These are phyloP conservation scores for Fusarium caatingaense DNA, from an alignment of 2,329 filamentous ascomycete genomes.

Conservation along the genomic window DNA sequence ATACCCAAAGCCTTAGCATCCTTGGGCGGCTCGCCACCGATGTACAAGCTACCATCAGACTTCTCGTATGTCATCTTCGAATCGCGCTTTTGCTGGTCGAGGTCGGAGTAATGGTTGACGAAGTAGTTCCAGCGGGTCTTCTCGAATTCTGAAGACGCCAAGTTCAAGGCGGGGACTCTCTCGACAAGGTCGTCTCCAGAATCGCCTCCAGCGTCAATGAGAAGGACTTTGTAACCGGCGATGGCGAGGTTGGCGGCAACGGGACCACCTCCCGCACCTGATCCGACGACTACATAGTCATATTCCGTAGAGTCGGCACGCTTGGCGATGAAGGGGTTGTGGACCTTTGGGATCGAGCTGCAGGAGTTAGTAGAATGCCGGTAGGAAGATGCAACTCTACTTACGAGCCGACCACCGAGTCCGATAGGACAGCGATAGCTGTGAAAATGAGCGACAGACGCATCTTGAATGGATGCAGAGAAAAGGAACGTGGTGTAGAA, in stretches of 20 bases:
- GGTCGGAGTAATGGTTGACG: slow-evolving; percentile 68
- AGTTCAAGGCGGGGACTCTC: slow-evolving; percentile 45
- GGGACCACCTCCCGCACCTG: slow-evolving; percentile 66
- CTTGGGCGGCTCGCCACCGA: slow-evolving; percentile 50
- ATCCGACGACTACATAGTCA: slow-evolving; percentile 71
- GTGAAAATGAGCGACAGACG: neutral
- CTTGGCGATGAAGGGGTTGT: slow-evolving; percentile 26
- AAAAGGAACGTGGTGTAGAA: neutral
- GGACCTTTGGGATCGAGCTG: neutral
- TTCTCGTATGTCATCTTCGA: slow-evolving; percentile 60
- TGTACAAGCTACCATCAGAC: slow-evolving; percentile 51
- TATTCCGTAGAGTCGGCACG: slow-evolving; percentile 49
- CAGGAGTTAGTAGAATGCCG: neutral
- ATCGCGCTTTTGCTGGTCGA: slow-evolving; percentile 56
- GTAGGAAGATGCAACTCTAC: neutral
- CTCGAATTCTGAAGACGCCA: slow-evolving; percentile 45
- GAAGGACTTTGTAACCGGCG: slow-evolving; percentile 66
- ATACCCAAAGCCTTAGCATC: slow-evolving; percentile 55
- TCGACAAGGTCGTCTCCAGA: slow-evolving; percentile 53
- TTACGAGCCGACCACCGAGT: neutral
- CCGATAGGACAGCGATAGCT: neutral
- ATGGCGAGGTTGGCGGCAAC: slow-evolving; percentile 66
- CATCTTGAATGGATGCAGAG: neutral
- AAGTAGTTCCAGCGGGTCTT: slow-evolving; percentile 67
- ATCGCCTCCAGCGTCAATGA: slow-evolving; percentile 69